Percentiles rank a stretch among this genome's conserved stretches.
Evolutionary conservation across 306 rosid species (phyloP).

Genomic region (Prunus mume): DNA sequence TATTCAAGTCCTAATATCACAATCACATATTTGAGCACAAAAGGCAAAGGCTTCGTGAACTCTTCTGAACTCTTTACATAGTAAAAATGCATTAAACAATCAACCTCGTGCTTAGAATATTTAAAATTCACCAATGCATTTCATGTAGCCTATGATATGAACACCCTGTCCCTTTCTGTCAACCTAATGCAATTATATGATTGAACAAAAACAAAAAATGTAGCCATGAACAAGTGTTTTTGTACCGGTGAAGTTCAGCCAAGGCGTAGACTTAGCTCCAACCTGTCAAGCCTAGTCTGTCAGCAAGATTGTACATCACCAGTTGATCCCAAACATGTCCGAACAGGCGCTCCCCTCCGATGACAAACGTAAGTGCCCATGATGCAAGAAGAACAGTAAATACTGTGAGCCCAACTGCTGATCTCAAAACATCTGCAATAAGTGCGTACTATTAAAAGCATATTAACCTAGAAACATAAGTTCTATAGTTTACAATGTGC

Average conservation of each 20-base stretch:
- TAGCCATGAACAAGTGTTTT: neutral
- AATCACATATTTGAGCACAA: neutral
- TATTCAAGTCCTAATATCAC: neutral
- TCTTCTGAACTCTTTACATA: neutral
- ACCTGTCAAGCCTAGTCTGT: conserved; percentile 63
- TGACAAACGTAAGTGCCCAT: conserved; percentile 82
- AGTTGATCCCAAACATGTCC: conserved; percentile 86
- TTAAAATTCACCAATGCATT: neutral
- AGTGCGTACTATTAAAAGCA: conserved; percentile 16
- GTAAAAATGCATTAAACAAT: neutral
- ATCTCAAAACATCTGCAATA: conserved; percentile 56
- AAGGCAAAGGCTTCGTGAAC: neutral
- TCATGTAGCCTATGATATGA: neutral
- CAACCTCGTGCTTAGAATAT: neutral
- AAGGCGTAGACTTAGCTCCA: conserved; percentile 60
- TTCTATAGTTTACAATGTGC: neutral
- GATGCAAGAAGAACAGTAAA: conserved; percentile 58
- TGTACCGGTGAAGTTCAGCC: neutral
- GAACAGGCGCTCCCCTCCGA: conserved; percentile 78
- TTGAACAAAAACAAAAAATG: neutral
- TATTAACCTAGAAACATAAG: neutral
- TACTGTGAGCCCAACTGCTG: conserved; percentile 73
- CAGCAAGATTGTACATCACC: conserved; percentile 91
- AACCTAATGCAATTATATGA: neutral
- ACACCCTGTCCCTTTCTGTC: neutral